Percentiles rank a stretch among this genome's conserved stretches.
phyloP scores from a whole-genome alignment of 1,284 basidiomycete species.

The Naganishia albida region DNA sequence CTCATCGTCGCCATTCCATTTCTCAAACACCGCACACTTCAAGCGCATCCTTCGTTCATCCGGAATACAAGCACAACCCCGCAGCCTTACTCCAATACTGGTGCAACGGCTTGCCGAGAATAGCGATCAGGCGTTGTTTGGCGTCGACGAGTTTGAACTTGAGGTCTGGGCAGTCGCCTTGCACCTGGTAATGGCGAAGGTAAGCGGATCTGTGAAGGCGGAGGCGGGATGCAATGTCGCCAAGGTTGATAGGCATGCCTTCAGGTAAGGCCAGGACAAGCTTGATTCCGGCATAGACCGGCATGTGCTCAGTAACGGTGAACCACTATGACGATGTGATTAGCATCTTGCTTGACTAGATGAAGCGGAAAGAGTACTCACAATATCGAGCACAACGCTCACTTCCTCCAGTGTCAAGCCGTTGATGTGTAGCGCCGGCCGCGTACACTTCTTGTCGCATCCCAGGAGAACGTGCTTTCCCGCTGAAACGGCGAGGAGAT shows the following conservation, averaged over 20 bases:
- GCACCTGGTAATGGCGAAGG: background rate
- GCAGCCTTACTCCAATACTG: background rate
- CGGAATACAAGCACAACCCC: background rate
- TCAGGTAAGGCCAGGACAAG: background rate
- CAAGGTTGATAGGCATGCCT: background rate
- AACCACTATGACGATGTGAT: background rate
- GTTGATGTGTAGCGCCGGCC: background rate
- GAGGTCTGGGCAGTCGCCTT: background rate
- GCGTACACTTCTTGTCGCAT: background rate
- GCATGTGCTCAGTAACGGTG: background rate
- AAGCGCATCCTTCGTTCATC: background rate
- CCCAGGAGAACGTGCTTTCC: background rate
- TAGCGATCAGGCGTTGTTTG: too few species aligned
- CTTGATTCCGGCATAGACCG: background rate
- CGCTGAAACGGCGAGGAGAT: background rate
- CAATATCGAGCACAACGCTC: background rate
- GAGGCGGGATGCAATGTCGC: background rate
- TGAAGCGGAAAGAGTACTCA: background rate
- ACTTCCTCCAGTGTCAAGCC: background rate
- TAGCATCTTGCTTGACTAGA: background rate
- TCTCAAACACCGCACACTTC: background rate
- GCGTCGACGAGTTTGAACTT: background rate
- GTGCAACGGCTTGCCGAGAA: too few species aligned
- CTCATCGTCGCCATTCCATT: background rate
- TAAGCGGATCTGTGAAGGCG: background rate